Conservation (phyloP, 2,329 filamentous ascomycete genomes). For the Fusarium mexicanum region DNA sequence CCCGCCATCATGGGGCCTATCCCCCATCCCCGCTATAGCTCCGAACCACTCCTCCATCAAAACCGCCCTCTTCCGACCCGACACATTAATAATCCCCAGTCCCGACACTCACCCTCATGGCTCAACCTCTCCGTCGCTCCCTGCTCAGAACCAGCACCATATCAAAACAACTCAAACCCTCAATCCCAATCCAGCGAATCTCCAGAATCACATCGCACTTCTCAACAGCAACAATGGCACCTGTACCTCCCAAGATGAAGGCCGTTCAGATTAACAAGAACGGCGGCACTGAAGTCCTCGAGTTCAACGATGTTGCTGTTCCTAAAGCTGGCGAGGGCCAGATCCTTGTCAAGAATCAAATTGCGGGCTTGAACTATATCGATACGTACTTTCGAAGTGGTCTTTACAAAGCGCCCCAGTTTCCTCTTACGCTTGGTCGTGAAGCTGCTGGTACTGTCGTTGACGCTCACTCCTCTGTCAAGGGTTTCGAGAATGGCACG, state of each 20-base stretch:
- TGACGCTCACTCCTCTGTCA: conserved; percentile 62
- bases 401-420: conserved; percentile 73
- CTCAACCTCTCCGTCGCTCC: conserved; percentile 31
- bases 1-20: conserved; percentile 41
- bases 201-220: conserved; percentile 7
- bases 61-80: conserved; percentile 7
- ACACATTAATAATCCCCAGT: not conserved
- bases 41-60: not conserved
- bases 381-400: conserved; percentile 92
- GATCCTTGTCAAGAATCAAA: conserved; percentile 82
- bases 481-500: conserved; percentile 71
- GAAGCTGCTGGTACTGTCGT: conserved; percentile 80
- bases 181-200: conserved; percentile 16
- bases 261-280: conserved; percentile 72
- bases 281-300: conserved; percentile 75
- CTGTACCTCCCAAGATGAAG: conserved; percentile 75
- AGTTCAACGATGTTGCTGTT: conserved; percentile 75
- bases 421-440: conserved; percentile 81
- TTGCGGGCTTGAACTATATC: conserved; percentile 86
- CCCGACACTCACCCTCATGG: conserved; percentile 26
- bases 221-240: conserved; percentile 69
- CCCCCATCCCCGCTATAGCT: not conserved
- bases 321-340: conserved; percentile 75
- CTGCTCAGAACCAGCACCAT: conserved; percentile 25
- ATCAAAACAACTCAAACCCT: not conserved